These are phyloP conservation scores for Pichia insulana DNA, from an alignment of 805 yeast genomes.

Conservation along the genomic window DNA sequence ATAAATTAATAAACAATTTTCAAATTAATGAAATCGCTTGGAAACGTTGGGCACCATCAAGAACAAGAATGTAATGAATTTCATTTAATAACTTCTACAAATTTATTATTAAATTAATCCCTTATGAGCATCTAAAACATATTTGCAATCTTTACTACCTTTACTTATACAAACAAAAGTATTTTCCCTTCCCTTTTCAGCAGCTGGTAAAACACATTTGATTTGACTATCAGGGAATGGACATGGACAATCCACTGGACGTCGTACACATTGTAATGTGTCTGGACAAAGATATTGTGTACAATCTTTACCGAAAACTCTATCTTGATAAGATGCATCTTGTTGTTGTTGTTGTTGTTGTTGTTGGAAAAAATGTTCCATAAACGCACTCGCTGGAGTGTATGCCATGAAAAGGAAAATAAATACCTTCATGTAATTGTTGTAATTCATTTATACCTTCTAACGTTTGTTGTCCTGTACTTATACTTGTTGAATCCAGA, in stretches of 20 bases:
- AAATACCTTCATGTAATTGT: background rate
- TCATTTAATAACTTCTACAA: background rate
- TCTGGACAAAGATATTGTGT: slow-evolving; percentile 70
- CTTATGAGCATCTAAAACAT: slow-evolving; percentile 67
- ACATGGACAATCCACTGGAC: slow-evolving; percentile 76
- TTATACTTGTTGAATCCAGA: too few species aligned
- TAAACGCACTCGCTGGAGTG: slow-evolving; percentile 12
- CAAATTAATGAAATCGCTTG: slow-evolving; percentile 58
- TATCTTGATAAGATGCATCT: slow-evolving; percentile 29
- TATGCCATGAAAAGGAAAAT: background rate
- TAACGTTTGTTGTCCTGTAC: too few species aligned
- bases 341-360: slow-evolving; percentile 24
- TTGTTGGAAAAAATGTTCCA: slow-evolving; percentile 18
- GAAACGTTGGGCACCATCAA: slow-evolving; percentile 79
- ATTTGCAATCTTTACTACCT: slow-evolving; percentile 73
- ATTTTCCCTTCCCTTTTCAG: slow-evolving; percentile 19
- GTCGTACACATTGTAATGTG: slow-evolving; percentile 67
- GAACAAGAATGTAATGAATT: slow-evolving; percentile 57
- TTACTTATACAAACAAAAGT: slow-evolving; percentile 76
- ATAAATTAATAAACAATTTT: slow-evolving; percentile 31
- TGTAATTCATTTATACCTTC: too few species aligned
- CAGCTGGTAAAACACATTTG: slow-evolving; percentile 61
- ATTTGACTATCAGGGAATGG: slow-evolving; percentile 79
- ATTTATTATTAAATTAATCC: slow-evolving; percentile 36
- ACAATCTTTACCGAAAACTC: slow-evolving; percentile 32